These are phyloP conservation scores for Batkoa obscura DNA, from an alignment of 371 early-diverging fungal genomes.

Conservation along the genomic window DNA sequence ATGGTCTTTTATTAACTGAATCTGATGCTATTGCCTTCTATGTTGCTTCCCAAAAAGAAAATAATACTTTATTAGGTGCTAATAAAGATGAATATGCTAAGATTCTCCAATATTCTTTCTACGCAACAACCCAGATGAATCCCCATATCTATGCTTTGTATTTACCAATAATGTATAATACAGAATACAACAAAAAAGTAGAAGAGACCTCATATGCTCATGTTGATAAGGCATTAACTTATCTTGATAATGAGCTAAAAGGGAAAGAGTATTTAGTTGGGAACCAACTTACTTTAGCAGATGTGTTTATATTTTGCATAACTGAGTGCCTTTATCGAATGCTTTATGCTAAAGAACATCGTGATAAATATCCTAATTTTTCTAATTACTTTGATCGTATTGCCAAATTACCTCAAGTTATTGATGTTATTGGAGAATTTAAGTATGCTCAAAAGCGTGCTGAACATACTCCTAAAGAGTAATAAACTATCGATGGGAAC, in stretches of 20 bases:
- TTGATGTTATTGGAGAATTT: neutral
- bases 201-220: no score
- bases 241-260: constrained; percentile 51
- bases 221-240: no score
- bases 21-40: constrained; percentile 78
- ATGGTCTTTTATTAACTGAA: constrained; percentile 34
- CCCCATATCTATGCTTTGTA: constrained; percentile 32
- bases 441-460: neutral
- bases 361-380: constrained; percentile 58
- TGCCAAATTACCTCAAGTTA: neutral
- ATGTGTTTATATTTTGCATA: no score
- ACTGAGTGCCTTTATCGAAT: no score
- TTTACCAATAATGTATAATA: no score
- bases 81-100: constrained; percentile 46
- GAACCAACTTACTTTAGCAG: constrained; percentile 76
- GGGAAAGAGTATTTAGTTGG: constrained; percentile 80
- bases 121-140: constrained; percentile 40
- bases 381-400: constrained; percentile 27
- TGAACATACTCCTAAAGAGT: neutral
- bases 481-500: no score
- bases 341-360: no score
- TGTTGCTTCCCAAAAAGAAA: constrained; percentile 45
- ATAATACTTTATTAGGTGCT: constrained; percentile 37
- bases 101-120: constrained; percentile 59
- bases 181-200: no score